Evolutionary conservation across 1,284 basidiomycete species (phyloP).

Genomic region (Ustilago vetiveriae): DNA sequence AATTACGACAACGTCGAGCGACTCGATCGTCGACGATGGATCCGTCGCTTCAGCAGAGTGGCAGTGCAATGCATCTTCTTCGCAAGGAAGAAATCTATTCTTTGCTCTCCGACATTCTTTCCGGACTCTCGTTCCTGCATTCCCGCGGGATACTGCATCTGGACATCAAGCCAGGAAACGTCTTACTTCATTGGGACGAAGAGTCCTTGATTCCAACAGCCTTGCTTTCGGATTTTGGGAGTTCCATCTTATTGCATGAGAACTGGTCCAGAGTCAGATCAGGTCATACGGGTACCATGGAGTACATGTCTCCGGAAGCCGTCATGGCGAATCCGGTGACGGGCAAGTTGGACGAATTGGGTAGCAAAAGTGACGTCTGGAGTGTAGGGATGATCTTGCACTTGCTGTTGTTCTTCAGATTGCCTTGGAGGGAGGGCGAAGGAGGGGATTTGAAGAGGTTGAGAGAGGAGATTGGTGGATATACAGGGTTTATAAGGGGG

Average conservation of each 20-base stretch:
- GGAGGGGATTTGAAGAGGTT: constrained; percentile 75
- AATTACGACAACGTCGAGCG: constrained; percentile 40
- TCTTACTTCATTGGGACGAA: constrained; percentile 89
- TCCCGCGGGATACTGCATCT: constrained; percentile 77
- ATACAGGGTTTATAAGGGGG: constrained; percentile 74
- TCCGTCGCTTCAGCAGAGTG: not conserved
- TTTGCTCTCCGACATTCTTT: constrained; percentile 56
- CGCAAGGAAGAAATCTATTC: constrained; percentile 60
- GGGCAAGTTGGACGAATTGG: constrained; percentile 77
- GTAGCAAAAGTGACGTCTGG: constrained; percentile 78
- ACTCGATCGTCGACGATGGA: constrained; percentile 4
- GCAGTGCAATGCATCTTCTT: constrained; percentile 54
- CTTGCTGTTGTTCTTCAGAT: constrained; percentile 84
- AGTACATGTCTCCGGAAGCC: constrained; percentile 79
- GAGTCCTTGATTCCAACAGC: constrained; percentile 79
- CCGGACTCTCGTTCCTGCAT: constrained; percentile 62
- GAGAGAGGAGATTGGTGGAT: constrained; percentile 78
- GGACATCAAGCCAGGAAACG: constrained; percentile 91
- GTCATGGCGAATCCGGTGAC: constrained; percentile 69
- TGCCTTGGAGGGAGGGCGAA: constrained; percentile 72
- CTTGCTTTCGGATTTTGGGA: constrained; percentile 93
- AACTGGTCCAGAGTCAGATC: constrained; percentile 68
- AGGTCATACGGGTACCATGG: constrained; percentile 91
- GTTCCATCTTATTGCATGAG: constrained; percentile 71
- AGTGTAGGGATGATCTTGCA: constrained; percentile 85